Evolutionary conservation across 108 stramenopile species (phyloP).

Genomic region (Aurantiochytrium sp.): DNA sequence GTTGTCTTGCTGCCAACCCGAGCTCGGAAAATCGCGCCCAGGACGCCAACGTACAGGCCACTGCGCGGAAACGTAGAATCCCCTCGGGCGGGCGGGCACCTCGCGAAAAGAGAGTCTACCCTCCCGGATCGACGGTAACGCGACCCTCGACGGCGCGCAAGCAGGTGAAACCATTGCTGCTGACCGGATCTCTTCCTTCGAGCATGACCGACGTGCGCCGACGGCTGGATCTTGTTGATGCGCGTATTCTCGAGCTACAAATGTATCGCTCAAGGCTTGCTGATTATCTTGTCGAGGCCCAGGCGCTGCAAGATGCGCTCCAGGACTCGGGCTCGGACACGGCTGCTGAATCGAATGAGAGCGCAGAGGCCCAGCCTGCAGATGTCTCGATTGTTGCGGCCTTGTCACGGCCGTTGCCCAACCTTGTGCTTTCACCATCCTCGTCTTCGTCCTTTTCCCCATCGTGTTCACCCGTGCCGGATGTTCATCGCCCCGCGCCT

Average conservation of each 20-base stretch:
- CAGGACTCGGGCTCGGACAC: neutral
- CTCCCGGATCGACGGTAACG: neutral
- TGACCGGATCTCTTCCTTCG: neutral
- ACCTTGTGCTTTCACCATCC: too few species aligned
- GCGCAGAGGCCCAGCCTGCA: neutral
- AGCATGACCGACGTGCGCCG: neutral
- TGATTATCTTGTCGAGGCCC: neutral
- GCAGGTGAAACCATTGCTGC: neutral
- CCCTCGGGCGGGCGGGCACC: neutral
- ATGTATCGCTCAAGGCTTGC: neutral
- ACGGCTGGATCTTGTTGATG: neutral
- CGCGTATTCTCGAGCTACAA: neutral
- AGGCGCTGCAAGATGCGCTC: neutral
- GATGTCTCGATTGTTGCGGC: neutral
- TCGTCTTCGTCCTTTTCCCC: too few species aligned
- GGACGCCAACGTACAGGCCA: neutral
- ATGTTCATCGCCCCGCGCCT: too few species aligned
- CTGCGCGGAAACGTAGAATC: neutral
- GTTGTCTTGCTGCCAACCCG: neutral
- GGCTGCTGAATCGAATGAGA: neutral
- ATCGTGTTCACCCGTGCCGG: too few species aligned
- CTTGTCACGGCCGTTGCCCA: too few species aligned
- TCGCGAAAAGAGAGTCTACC: neutral
- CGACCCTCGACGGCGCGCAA: neutral
- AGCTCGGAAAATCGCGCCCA: neutral